phyloP scores from a whole-genome alignment of 352 stramenopile genomes.

The Globisporangium mamillatum region DNA sequence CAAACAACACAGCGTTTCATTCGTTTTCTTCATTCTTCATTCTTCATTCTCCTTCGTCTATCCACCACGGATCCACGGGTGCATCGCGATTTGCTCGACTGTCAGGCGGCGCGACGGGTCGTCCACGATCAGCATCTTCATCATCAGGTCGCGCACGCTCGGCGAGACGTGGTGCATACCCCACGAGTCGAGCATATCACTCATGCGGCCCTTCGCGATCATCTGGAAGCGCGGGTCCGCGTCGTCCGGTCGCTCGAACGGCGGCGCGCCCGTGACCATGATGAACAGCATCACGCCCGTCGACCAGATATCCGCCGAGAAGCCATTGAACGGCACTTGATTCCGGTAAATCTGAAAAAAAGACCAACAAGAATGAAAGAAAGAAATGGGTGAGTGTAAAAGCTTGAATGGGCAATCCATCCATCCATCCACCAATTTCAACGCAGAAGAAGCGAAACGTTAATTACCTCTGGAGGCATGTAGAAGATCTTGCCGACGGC shows the following conservation, averaged over 20 bases:
- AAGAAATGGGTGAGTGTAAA: constrained; percentile 1
- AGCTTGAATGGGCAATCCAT: neutral
- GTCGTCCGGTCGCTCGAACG: constrained; percentile 86
- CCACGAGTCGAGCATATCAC: constrained; percentile 87
- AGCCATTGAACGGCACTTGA: constrained; percentile 89
- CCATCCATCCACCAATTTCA: neutral
- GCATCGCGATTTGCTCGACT: constrained; percentile 80
- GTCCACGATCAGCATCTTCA: constrained; percentile 81
- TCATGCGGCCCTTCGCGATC: constrained; percentile 73
- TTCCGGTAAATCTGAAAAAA: constrained; percentile 78
- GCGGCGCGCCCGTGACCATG: constrained; percentile 91
- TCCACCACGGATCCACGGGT: constrained; percentile 76
- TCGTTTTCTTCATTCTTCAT: constrained; percentile 3
- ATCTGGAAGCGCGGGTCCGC: constrained; percentile 83
- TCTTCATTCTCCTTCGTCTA: constrained; percentile 23
- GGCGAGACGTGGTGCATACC: constrained; percentile 77
- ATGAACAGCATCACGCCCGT: constrained; percentile 94
- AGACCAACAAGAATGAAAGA: neutral
- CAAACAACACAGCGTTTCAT: neutral
- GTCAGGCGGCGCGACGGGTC: constrained; percentile 69
- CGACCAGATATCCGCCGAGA: constrained; percentile 93
- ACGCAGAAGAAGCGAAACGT: neutral
- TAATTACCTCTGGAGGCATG: constrained; percentile 72
- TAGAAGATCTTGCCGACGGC: constrained; percentile 90
- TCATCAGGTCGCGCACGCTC: constrained; percentile 71